Evolutionary conservation across 352 stramenopile genomes (phyloP), one percentile per base, ranked within the genome.

Genomic region (Phytophthora pseudosyringae): DNA sequence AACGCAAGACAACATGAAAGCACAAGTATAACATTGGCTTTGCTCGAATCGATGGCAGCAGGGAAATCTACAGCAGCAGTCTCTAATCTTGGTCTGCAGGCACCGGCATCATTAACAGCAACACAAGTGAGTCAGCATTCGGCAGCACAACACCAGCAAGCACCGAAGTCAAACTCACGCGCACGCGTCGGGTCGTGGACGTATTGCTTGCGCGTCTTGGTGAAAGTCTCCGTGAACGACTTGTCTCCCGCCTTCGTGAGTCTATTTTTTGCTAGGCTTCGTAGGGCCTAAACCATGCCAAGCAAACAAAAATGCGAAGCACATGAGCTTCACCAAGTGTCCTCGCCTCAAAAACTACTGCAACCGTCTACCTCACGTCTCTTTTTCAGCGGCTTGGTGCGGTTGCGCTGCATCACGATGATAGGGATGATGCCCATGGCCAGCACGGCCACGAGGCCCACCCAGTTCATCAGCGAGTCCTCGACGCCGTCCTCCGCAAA

Each of bases 221-320:
- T 69, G 54, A 90, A 86, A 21, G 66, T 68, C 60, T 75, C 59
- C 47, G 58, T 73, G 64, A 78, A 86, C 26, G 76, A 71, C 48
- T 74, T 80, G 54, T 71, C 71, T n/a, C 75, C 70, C 10, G 67
- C 64, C 50, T 80, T 69, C 31, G 81, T 90, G 49, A 88, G 78
- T 73, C 75, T 90, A 86, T 82, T 90, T 86, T 78, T 86, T 83
- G 81, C 69, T 58, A 88, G 74, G 75, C 78, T 86, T 83, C 80
- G 80, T 54, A 86, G 71, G 64, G 76, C 80, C 80, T 89, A 36
- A 3, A 45, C 12, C 6, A 16, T 9, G 36, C 4, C 33, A 68
- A 38, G 39, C 32, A 28, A 29, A 28, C 43, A 46, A 21, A 21
- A 53, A 45, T 38, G 36, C 13, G 29, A 16, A 59, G 2, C n/a